Base-by-base conservation (phyloP, 345 rosid genomes). In the Kandelia obovata region DNA sequence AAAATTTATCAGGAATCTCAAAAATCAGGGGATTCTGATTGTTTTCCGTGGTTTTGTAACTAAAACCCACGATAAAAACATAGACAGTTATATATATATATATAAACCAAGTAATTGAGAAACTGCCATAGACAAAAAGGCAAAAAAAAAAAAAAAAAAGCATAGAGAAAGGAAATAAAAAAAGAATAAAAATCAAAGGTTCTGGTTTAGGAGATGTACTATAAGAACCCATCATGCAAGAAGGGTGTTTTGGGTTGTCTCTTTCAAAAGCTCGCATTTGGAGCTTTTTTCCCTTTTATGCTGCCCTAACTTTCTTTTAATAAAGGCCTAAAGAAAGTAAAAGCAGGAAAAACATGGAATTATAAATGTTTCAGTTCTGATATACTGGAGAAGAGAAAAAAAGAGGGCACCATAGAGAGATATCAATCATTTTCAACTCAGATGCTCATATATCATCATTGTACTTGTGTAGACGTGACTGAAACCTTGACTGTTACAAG, bases 341-440 rank as follows among this genome's bases (percentile, higher is more conserved):
- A 55, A 13, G 46, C 17, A 13, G 16, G 31, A 53, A 25, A 37
- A 53, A 39, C 63, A 71, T 66, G 55, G 63, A 63, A 56, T 20
- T 55, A 28, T 57, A 62, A 39, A 27, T 55, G 37, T 61, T 17
- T 34, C 73, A 70, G 73, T 37, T 62, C 62, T 53, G 68, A 37
- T 70, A 19, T 5, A 5, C 61, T 25, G 71, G 25, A n/a, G 26
- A 5, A 62, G 30, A 53, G 21, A 57, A 28, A 13, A 7, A n/a
- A 37, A 3, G 20, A 28, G 19, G 49, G 19, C n/a, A 15, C 21
- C 49, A 32, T 43, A 43, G 13, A 43, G 49, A 58, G 74, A 72
- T 58, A 61, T 66, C 70, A 72, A 69, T 72, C 75, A n/a, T 75
- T 75, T 65, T 79, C 80, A 58, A 31, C 6, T 34, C 25, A 69